Evolutionary conservation across 495 filamentous ascomycete species (phyloP).

Genomic region (Aspergillus incahuasiensis): DNA sequence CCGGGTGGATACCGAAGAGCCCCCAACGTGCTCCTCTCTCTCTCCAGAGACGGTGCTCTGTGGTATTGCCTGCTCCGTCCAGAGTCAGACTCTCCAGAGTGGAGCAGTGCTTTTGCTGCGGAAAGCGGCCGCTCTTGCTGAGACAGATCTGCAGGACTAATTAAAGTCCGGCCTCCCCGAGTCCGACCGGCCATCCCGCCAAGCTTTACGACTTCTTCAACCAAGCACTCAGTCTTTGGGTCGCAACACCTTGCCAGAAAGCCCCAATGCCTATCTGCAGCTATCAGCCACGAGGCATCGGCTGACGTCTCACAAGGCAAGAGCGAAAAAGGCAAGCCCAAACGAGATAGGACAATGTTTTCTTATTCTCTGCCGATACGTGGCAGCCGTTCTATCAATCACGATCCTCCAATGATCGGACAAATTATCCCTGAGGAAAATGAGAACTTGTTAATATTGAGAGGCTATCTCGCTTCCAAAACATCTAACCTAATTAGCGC

Average conservation of each 20-base stretch:
- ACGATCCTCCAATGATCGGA: neutral
- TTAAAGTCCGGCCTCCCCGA: neutral
- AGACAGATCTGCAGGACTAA: neutral
- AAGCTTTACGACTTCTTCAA: neutral
- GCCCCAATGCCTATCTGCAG: conserved; percentile 10
- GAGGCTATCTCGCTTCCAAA: neutral
- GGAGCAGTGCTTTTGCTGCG: neutral
- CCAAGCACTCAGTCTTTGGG: neutral
- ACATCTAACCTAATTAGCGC: neutral
- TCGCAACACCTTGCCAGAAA: too few relatives aligned
- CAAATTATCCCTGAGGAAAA: neutral
- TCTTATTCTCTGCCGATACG: neutral
- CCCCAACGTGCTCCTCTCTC: neutral
- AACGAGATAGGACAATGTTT: neutral
- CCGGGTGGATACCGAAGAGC: neutral
- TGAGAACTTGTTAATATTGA: neutral
- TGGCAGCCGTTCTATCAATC: conserved; percentile 1
- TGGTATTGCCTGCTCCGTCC: neutral
- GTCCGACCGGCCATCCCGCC: neutral
- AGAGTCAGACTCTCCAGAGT: neutral
- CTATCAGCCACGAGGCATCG: conserved; percentile 6
- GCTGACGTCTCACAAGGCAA: neutral
- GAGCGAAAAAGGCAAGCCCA: neutral
- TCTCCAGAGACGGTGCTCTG: neutral
- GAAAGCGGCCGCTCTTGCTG: neutral